phyloP scores from a whole-genome alignment of 169 alveolate species.

The Cryptosporidium ryanae region DNA sequence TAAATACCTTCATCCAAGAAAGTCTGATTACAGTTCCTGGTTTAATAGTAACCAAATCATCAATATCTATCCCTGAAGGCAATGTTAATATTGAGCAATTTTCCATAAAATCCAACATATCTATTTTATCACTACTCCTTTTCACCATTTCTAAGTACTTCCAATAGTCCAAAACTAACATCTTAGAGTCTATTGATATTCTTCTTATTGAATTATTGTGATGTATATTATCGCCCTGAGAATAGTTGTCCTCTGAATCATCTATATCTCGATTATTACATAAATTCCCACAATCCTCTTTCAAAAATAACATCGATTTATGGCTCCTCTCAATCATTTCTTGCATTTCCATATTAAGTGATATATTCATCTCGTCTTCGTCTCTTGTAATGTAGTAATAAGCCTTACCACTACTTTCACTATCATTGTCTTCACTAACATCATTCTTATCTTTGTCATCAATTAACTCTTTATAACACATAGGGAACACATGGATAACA shows the following conservation, averaged over 20 bases:
- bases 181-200: slow-evolving; percentile 25
- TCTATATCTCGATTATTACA: not conserved
- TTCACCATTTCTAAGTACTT: slow-evolving; percentile 16
- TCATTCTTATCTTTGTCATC: slow-evolving; percentile 19
- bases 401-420: not conserved
- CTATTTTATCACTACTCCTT: not conserved
- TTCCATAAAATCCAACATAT: slow-evolving; percentile 6
- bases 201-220: not conserved
- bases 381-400: slow-evolving; percentile 36
- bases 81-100: slow-evolving; percentile 45
- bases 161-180: slow-evolving; percentile 62
- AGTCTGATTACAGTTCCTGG: slow-evolving; percentile 49
- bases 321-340: slow-evolving; percentile 19
- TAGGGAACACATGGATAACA: slow-evolving; percentile 52
- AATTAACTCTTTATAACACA: slow-evolving; percentile 43
- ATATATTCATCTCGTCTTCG: slow-evolving; percentile 54
- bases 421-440: slow-evolving; percentile 5
- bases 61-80: slow-evolving; percentile 55
- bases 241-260: not conserved
- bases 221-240: too few relatives aligned
- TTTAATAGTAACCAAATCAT: slow-evolving; percentile 43
- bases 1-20: slow-evolving; percentile 61
- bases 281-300: not conserved
- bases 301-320: not conserved
- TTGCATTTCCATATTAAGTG: slow-evolving; percentile 28